These are phyloP conservation scores for Phytophthora tubulina DNA, from an alignment of 352 stramenopile genomes.

Conservation along the genomic window DNA sequence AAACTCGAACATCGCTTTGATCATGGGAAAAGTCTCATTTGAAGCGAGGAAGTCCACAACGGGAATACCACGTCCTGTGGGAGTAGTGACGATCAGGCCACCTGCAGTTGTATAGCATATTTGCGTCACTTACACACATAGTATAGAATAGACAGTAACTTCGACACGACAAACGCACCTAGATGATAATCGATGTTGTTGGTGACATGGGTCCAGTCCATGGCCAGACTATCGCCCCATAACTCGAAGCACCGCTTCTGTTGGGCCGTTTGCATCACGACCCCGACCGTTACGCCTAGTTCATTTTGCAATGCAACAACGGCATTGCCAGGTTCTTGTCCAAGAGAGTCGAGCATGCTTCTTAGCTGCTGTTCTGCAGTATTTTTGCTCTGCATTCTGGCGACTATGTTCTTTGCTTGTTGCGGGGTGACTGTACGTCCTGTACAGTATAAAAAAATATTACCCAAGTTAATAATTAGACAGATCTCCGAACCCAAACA, in stretches of 20 bases:
- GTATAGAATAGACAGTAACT: neutral
- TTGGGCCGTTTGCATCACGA: neutral
- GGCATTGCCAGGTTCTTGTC: neutral
- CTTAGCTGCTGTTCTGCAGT: too few relatives aligned
- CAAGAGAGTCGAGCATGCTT: neutral
- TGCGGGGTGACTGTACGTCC: too few relatives aligned
- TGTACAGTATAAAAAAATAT: too few relatives aligned
- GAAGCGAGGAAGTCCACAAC: neutral
- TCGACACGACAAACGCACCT: neutral
- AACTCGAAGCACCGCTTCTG: slow-evolving; percentile 1
- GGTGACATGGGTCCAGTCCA: slow-evolving; percentile 14
- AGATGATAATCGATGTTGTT: slow-evolving; percentile 4
- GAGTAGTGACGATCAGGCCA: neutral
- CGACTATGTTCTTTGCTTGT: too few relatives aligned
- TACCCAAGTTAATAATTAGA: too few relatives aligned
- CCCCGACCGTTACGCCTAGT: neutral
- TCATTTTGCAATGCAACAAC: neutral
- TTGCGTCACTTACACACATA: too few relatives aligned
- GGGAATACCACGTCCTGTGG: neutral
- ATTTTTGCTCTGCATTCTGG: too few relatives aligned
- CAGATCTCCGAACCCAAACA: too few relatives aligned
- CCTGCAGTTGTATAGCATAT: neutral
- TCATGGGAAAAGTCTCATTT: too few relatives aligned
- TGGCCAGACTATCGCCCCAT: slow-evolving; percentile 6
- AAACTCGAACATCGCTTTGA: too few relatives aligned